Evolutionary conservation across 352 stramenopile genomes (phyloP), one percentile per base, ranked within the genome.

Genomic region (Globisporangium echinulatum): DNA sequence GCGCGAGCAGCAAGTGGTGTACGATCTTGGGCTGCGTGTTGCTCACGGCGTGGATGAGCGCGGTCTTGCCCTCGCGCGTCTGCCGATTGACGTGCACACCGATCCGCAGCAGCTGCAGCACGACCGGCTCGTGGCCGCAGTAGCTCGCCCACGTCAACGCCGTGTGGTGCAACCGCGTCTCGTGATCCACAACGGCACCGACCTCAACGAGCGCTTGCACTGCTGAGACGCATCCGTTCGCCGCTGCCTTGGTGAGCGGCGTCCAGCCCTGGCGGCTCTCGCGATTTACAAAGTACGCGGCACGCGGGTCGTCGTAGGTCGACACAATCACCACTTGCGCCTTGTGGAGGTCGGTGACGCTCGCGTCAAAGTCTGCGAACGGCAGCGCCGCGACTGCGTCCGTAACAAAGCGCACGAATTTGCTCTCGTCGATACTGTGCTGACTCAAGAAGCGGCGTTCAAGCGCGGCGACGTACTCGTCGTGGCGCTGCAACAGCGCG

Each of bases 101-200:
- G 46, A 71, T 7, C 0, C 75, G 77, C 36, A 93, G 64, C 1
- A 93, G 62, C 4, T 71, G 55, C 11, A 91, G 67, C 25, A 77
- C 69, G 4, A 88, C 71, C 2, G 66, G 60, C 51, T 91, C 82
- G 50, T 93, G 81, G 4, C 83, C 83, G 49, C 79, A 90, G 58
- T 82, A 90, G 15, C 72, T 77, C 15, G 83, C 83, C 83, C 83
- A 91, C 7, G 81, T 91, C 65, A 91, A 71, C 5, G 83, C 70
- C 19, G 81, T 89, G 54, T 93, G 83, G 15, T 71, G 63, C 17
- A 89, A 71, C 5, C 74, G 70, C 1, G 71, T 79, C 62, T 93
- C 81, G 17, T 82, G 61, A 6, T 79, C 58, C 40, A 83, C 42
- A 14, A 75, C 55, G 0, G 71, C 77, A 7, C 77, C 81, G 33